A percentile compares a stretch with the other conserved stretches of the same genome.
Evolutionary conservation across 192 early-diverging fungal genomes (phyloP).

Genomic region (Funneliformis mosseae): DNA sequence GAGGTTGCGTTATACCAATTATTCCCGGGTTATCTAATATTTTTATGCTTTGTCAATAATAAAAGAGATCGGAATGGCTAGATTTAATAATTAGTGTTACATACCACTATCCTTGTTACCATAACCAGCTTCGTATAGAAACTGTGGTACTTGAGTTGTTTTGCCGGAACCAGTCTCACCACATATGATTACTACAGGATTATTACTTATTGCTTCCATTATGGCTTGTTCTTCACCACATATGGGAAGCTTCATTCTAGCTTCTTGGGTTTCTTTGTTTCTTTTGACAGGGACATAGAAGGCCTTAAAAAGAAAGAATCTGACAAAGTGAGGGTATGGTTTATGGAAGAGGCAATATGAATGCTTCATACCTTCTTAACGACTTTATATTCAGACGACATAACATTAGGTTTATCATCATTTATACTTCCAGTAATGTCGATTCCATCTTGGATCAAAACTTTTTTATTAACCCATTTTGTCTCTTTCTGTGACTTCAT

Average conservation of each 20-base stretch:
- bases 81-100: not conserved
- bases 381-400: conserved; percentile 33
- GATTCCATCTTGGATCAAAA: conserved; percentile 39
- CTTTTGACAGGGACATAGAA: conserved; percentile 81
- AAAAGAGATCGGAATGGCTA: not conserved
- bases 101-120: conserved; percentile 73
- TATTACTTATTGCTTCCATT: conserved; percentile 92
- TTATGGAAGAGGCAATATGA: not conserved
- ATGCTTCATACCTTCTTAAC: conserved; percentile 5
- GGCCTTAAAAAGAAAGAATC: conserved; percentile 37
- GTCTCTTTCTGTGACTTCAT: not conserved
- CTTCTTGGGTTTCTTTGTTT: conserved; percentile 68
- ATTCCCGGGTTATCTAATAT: conserved; percentile 74
- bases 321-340: not conserved
- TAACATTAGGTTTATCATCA: conserved; percentile 34
- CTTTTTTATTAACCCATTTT: conserved; percentile 29
- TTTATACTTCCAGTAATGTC: conserved; percentile 36
- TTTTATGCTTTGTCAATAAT: not conserved
- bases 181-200: conserved; percentile 90
- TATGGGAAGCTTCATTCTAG: conserved; percentile 85
- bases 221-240: conserved; percentile 94
- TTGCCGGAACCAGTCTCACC: conserved; percentile 98
- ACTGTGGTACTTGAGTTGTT: conserved; percentile 97
- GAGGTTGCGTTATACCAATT: conserved; percentile 97
- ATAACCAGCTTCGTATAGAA: conserved; percentile 98